Conservation (phyloP, 768 basidiomycete genomes). For the Crepidotus variabilis region DNA sequence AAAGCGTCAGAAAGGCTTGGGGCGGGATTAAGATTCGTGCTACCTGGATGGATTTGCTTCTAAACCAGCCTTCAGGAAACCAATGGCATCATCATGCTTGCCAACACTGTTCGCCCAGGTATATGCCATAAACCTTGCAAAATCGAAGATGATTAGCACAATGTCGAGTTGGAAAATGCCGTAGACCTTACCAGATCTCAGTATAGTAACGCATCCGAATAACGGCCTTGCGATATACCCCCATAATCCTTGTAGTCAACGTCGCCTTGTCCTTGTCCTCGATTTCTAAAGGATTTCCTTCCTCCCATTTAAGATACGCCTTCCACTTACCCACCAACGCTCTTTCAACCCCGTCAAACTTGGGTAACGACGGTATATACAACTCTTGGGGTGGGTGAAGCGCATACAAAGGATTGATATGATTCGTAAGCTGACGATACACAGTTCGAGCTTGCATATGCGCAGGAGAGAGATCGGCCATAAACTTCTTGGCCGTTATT, state of each 20-base stretch:
- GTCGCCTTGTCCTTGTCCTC: slow-evolving; percentile 75
- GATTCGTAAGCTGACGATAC: slow-evolving; percentile 73
- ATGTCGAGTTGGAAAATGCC: too few species aligned
- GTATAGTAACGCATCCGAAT: slow-evolving; percentile 92
- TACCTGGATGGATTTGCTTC: slow-evolving; percentile 85
- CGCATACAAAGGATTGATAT: slow-evolving; percentile 62
- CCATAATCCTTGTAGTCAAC: slow-evolving; percentile 67
- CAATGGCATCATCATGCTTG: slow-evolving; percentile 76
- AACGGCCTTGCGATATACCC: slow-evolving; percentile 85
- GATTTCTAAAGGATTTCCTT: slow-evolving; percentile 88
- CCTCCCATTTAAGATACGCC: slow-evolving; percentile 92
- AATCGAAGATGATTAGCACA: neutral
- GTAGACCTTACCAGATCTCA: slow-evolving; percentile 76
- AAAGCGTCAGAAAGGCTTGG: neutral
- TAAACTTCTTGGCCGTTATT: slow-evolving; percentile 95
- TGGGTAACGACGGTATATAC: slow-evolving; percentile 67
- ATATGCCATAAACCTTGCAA: slow-evolving; percentile 88
- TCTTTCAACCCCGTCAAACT: slow-evolving; percentile 69
- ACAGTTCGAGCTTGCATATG: slow-evolving; percentile 95
- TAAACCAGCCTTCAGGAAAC: slow-evolving; percentile 79
- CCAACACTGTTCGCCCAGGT: slow-evolving; percentile 74
- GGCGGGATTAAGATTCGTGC: neutral
- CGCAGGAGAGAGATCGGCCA: slow-evolving; percentile 85
- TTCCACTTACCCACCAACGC: slow-evolving; percentile 85
- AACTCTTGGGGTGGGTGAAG: slow-evolving; percentile 36